Evolutionary conservation across 257 asterid species (phyloP).

Genomic region (Schizonepeta tenuifolia): DNA sequence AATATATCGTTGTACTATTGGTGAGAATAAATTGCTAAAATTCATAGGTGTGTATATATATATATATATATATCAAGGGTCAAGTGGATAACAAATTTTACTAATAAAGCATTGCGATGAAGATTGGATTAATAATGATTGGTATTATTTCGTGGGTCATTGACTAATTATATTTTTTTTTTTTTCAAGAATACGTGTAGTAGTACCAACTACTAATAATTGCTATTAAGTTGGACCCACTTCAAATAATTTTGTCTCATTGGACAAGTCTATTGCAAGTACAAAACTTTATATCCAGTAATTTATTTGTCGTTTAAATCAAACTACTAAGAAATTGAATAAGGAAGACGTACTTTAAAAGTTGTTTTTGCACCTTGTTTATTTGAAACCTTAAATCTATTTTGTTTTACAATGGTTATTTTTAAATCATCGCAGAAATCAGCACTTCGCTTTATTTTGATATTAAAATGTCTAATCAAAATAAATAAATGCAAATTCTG

Average conservation of each 20-base stretch:
- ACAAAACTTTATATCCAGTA: conserved; percentile 22
- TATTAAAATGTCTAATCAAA: too few relatives aligned
- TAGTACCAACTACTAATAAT: conserved; percentile 20
- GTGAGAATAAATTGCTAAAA: background rate
- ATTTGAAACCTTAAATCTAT: background rate
- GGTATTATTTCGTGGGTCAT: conserved; percentile 9
- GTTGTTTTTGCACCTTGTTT: background rate
- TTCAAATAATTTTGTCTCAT: conserved; percentile 23
- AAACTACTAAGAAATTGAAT: background rate
- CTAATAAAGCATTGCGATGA: conserved; percentile 21
- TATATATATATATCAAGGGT: background rate
- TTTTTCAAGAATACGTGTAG: background rate
- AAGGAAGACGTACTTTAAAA: background rate
- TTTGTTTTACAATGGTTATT: too few relatives aligned
- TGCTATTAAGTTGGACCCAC: conserved; percentile 30
- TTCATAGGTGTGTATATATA: background rate
- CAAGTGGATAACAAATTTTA: conserved; percentile 3
- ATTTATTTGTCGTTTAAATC: background rate
- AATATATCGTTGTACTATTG: too few relatives aligned
- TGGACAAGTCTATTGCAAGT: conserved; percentile 19
- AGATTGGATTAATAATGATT: conserved; percentile 27
- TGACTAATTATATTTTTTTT: conserved; percentile 28
- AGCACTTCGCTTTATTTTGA: too few relatives aligned
- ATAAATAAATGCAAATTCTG: background rate
- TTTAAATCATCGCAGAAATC: too few relatives aligned